Conservation (phyloP, 2,329 filamentous ascomycete genomes). For the Neofusicoccum umdonicola region DNA sequence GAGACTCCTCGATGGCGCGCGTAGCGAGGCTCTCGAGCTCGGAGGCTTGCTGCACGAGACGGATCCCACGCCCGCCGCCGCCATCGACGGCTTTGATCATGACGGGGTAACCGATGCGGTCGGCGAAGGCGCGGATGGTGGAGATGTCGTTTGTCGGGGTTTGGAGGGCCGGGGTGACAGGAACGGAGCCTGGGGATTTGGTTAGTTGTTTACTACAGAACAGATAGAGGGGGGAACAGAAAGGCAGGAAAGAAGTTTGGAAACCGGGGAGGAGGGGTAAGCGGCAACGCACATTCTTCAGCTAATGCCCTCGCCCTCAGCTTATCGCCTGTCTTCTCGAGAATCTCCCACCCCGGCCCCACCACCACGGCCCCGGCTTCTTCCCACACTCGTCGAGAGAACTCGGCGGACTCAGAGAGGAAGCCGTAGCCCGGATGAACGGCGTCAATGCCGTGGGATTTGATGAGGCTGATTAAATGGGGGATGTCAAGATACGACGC, state of each 20-base stretch:
- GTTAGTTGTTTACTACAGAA: too few species aligned
- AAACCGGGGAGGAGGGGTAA: not conserved
- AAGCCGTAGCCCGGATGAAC: constrained; percentile 65
- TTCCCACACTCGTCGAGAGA: constrained; percentile 50
- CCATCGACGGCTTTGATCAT: constrained; percentile 67
- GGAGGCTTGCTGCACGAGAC: constrained; percentile 47
- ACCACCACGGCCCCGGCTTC: constrained; percentile 51
- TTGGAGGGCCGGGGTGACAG: constrained; percentile 50
- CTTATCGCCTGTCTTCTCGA: constrained; percentile 58
- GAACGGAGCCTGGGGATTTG: constrained; percentile 40
- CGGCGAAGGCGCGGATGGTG: constrained; percentile 59
- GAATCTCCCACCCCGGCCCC: constrained; percentile 57
- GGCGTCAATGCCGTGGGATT: constrained; percentile 53
- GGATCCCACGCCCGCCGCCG: constrained; percentile 60
- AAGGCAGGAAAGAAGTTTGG: not conserved
- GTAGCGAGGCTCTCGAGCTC: constrained; percentile 33
- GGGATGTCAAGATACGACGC: constrained; percentile 54
- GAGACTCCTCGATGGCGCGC: constrained; percentile 57
- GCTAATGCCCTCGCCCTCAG: constrained; percentile 54
- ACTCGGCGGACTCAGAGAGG: constrained; percentile 55
- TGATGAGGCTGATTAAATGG: constrained; percentile 47
- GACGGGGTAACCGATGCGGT: constrained; percentile 50
- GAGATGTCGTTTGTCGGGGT: constrained; percentile 43
- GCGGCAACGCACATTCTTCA: constrained; percentile 39
- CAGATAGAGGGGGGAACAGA: not conserved